These are phyloP conservation scores for Huiozyma naganishii DNA, from an alignment of 805 yeast species.

Conservation along the genomic window DNA sequence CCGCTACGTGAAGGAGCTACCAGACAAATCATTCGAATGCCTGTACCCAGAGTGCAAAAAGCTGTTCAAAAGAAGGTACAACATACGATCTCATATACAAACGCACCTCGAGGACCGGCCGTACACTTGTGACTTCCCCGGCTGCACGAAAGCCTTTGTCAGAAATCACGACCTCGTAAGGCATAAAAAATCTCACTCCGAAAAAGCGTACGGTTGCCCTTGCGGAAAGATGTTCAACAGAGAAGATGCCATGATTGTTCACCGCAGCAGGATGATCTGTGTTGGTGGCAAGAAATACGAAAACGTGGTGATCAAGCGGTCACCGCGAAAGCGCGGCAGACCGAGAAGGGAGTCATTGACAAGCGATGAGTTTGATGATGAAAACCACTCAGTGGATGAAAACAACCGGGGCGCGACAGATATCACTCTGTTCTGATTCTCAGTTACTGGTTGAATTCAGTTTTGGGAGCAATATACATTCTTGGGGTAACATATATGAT, in stretches of 20 bases:
- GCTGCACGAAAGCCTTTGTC: conserved; percentile 79
- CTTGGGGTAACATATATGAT: too few species aligned
- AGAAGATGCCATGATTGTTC: conserved; percentile 79
- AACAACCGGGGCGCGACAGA: background rate
- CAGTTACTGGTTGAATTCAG: too few species aligned
- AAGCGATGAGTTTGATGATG: background rate
- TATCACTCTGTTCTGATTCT: too few species aligned
- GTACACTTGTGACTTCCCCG: conserved; percentile 51
- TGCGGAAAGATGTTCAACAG: conserved; percentile 94
- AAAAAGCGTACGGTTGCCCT: conserved; percentile 60
- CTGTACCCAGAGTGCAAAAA: conserved; percentile 70
- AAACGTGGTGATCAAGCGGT: conserved; percentile 20
- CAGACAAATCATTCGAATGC: conserved; percentile 65
- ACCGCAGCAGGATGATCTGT: conserved; percentile 70
- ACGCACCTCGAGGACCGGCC: conserved; percentile 95
- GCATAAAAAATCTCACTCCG: conserved; percentile 79
- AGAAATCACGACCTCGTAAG: conserved; percentile 90
- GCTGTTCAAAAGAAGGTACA: conserved; percentile 77
- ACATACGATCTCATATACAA: conserved; percentile 89
- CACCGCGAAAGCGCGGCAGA: conserved; percentile 23
- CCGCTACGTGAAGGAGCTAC: conserved; percentile 71
- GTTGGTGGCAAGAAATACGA: conserved; percentile 45
- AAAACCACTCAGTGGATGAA: background rate
- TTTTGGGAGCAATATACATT: too few species aligned
- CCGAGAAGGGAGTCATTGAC: conserved; percentile 10